Base-by-base conservation (phyloP, 164 flowering plant species). In the Paratinospora sagittata region DNA sequence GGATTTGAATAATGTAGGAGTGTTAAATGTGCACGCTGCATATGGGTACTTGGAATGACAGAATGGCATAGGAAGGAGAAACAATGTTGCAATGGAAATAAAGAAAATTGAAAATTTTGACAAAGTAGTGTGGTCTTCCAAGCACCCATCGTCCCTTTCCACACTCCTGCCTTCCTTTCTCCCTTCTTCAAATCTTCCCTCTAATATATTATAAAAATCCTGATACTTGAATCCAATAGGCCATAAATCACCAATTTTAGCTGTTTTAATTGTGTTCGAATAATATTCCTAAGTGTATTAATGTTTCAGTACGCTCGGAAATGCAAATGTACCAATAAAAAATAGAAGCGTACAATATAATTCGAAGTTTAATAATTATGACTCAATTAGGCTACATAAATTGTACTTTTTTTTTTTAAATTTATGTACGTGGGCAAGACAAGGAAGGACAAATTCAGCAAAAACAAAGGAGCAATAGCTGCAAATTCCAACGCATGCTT, bases 401-500 rank as follows among this genome's bases (percentile, higher is more conserved):
- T 16, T 60, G 9, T 6, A 6, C 30, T 1, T 60, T 23, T 12
- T 49, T 49, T 19, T 14, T 12, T 49, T 4, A 16, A 19, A n/a
- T 1, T 30, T 30, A 30, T 30, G 34, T 2, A 30, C 34, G 4
- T 30, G 39, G 12, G 16, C 19, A 27, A 27, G 16, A 63, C 66
- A 30, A 37, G 37, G 66, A 63, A 58, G 30, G 63, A 63, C 39
- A 63, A 33, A 6, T 26, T 27, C 66, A 62, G 30, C 66, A 30
- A 63, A 3, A 63, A 63, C 66, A 63, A 63, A 4, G 37, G 27
- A 67, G 49, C 43, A 69, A 13, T n/a, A n/a, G 64, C 65, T 68
- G 72, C 27, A 72, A 72, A 73, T 75, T 75, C 75, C 69, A 16
- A 68, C 70, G 73, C 74, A 73, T 78, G 70, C 81, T 69, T 74